Percentiles rank a stretch among this genome's conserved stretches.
Conservation (phyloP, 371 early-diverging fungal species). For the Apophysomyces elegans region DNA sequence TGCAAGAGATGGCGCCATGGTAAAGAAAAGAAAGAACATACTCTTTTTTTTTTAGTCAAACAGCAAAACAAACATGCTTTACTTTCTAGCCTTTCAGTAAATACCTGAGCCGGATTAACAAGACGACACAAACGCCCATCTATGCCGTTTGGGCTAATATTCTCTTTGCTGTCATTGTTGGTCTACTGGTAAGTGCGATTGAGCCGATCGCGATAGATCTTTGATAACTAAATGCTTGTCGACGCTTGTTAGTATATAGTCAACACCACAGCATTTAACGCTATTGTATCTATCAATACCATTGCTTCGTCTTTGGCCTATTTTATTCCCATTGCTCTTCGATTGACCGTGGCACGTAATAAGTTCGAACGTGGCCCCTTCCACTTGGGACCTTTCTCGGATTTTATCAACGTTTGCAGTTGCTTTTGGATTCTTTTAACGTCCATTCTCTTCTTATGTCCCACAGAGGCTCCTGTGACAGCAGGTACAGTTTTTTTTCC, state of each 20-base stretch:
- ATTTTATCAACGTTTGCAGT: slow-evolving; percentile 51
- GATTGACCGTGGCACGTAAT: slow-evolving; percentile 51
- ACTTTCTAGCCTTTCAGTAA: slow-evolving; percentile 42
- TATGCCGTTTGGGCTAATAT: slow-evolving; percentile 59
- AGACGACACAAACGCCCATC: slow-evolving; percentile 41
- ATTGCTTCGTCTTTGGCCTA: slow-evolving; percentile 75
- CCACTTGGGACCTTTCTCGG: slow-evolving; percentile 62
- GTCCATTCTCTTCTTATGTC: slow-evolving; percentile 64
- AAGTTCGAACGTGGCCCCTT: slow-evolving; percentile 48
- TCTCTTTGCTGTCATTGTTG: slow-evolving; percentile 41
- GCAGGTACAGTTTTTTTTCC: slow-evolving; percentile 25
- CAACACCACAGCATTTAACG: slow-evolving; percentile 56
- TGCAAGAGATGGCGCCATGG: slow-evolving; percentile 73
- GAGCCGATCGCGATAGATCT: too few species aligned
- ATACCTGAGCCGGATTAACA: slow-evolving; percentile 48
- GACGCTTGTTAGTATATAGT: slow-evolving; percentile 62
- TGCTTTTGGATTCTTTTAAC: slow-evolving; percentile 64
- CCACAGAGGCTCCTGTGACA: slow-evolving; percentile 61
- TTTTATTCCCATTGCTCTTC: slow-evolving; percentile 65
- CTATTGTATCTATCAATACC: slow-evolving; percentile 71
- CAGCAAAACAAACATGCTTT: neutral
- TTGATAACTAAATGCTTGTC: slow-evolving; percentile 22
- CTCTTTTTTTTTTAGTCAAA: neutral
- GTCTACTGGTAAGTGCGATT: slow-evolving; percentile 37
- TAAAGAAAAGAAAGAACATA: neutral